Evolutionary conservation across 2,329 filamentous ascomycete species (phyloP), one percentile per base, ranked within the genome.

Genomic region (Aspergillus pseudoterreus): DNA sequence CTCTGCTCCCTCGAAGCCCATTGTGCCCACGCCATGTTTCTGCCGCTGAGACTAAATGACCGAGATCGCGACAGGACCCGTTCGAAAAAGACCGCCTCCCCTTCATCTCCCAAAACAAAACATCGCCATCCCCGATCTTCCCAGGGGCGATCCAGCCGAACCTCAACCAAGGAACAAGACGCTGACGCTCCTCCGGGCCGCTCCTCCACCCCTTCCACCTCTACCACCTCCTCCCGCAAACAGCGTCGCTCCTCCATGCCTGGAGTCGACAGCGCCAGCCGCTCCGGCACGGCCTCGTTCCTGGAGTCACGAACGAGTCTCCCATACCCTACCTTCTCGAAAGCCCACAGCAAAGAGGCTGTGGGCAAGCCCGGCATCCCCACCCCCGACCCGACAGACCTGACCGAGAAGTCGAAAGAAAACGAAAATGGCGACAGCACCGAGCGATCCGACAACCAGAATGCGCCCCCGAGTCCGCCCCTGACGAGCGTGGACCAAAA

Each of bases 291-390:
- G 44, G 67, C 67, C 52, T 72, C 69, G 17, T 71, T 74, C 57
- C 63, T 72, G 50, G 74, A 74, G 45, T 75, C 73, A 44, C 75
- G 72, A 56, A 64, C 71, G 24, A 81, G 79, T 55, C 67, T 88
- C 39, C 86, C 89, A 6, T 95, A 96, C 67, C 90, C 91, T 1
- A 80, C 81, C 10, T 90, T 95, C 71, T 94, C 88, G 73, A 96
- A 95, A 73, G 88, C 88, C 11, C 90, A 95, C 70, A 95, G 90
- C 77, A 94, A 91, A 71, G 92, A 96, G 74, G 83, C 84, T 42
- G 82, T 96, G 49, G 79, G 83, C 64, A 56, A 70, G 50, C 62
- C 64, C 30, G 67, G 69, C 50, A 71, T 77, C 53, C 78, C 83
- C 56, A 91, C 88, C 1, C 88, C 88, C 15, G 86, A 90, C 54